Conservation (phyloP, 1,284 basidiomycete genomes). For the Ceratobasidium sp. region DNA sequence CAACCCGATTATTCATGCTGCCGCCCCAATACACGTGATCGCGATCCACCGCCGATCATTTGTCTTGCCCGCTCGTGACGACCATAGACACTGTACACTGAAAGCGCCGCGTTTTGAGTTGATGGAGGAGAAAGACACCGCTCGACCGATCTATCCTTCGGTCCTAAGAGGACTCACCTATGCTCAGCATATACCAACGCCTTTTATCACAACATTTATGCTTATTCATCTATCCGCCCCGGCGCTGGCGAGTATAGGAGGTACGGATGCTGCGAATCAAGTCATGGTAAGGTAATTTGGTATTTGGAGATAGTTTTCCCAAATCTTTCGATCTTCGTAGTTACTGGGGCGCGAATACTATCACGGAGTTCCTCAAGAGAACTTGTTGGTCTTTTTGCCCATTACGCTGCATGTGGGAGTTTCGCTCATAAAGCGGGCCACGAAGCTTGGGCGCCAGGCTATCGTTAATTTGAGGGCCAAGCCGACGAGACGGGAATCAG, state of each 20-base stretch:
- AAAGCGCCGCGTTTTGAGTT: no score
- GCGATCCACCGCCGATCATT: no score
- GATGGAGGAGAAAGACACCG: neutral
- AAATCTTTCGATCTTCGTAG: slow-evolving; percentile 51
- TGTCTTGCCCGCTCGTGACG: no score
- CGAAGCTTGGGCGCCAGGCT: neutral
- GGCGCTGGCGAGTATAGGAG: slow-evolving; percentile 66
- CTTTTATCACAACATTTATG: slow-evolving; percentile 67
- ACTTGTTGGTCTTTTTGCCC: slow-evolving; percentile 65
- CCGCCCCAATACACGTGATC: neutral
- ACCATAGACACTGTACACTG: no score
- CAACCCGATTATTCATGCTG: neutral
- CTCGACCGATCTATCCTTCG: neutral
- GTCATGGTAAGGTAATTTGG: slow-evolving; percentile 60
- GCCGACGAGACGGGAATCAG: neutral
- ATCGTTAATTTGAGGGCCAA: neutral
- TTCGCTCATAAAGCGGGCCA: slow-evolving; percentile 61
- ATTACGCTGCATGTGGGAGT: slow-evolving; percentile 64
- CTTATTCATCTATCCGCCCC: slow-evolving; percentile 73
- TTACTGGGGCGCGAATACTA: slow-evolving; percentile 78
- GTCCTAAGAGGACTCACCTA: slow-evolving; percentile 52
- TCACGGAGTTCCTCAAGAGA: slow-evolving; percentile 68
- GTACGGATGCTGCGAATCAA: slow-evolving; percentile 66
- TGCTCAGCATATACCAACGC: slow-evolving; percentile 61
- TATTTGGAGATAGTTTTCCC: neutral